A percentile compares a stretch with the other conserved stretches of the same genome.
These are phyloP conservation scores for Cryptococcus sp. DNA, from an alignment of 1,284 basidiomycete species.

Conservation along the genomic window DNA sequence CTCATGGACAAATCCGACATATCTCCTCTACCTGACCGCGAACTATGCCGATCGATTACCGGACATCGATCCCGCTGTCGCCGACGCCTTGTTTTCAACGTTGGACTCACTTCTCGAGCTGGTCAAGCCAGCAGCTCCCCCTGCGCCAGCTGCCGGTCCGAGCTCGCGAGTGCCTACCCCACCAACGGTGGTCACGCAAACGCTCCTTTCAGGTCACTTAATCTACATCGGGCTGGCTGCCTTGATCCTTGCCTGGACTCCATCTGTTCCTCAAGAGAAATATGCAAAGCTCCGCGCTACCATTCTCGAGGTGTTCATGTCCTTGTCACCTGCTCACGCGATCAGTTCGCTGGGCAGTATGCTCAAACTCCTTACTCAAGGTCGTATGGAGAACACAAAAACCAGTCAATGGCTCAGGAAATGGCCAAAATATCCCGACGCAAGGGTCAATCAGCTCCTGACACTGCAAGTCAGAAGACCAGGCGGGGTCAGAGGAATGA, in stretches of 20 bases:
- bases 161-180: slow-evolving; percentile 16
- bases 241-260: slow-evolving; percentile 38
- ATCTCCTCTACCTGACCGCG: slow-evolving; percentile 25
- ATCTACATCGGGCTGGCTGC: slow-evolving; percentile 31
- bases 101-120: slow-evolving; percentile 18
- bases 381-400: slow-evolving; percentile 10
- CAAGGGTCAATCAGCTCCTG: slow-evolving; percentile 31
- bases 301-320: slow-evolving; percentile 16
- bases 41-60: slow-evolving; percentile 27
- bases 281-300: slow-evolving; percentile 19
- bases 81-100: slow-evolving; percentile 7
- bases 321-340: slow-evolving; percentile 31
- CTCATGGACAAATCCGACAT: slow-evolving; percentile 27
- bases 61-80: neutral
- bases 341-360: slow-evolving; percentile 33
- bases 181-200: slow-evolving; percentile 34
- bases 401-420: slow-evolving; percentile 28
- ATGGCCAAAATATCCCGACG: slow-evolving; percentile 39
- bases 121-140: slow-evolving; percentile 22
- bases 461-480: slow-evolving; percentile 33
- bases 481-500: slow-evolving; percentile 40
- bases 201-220: slow-evolving; percentile 28
- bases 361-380: slow-evolving; percentile 23
- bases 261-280: slow-evolving; percentile 20
- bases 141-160: slow-evolving; percentile 20